Evolutionary conservation across 2,329 filamentous ascomycete species (phyloP).

Genomic region (Apiospora sp.): DNA sequence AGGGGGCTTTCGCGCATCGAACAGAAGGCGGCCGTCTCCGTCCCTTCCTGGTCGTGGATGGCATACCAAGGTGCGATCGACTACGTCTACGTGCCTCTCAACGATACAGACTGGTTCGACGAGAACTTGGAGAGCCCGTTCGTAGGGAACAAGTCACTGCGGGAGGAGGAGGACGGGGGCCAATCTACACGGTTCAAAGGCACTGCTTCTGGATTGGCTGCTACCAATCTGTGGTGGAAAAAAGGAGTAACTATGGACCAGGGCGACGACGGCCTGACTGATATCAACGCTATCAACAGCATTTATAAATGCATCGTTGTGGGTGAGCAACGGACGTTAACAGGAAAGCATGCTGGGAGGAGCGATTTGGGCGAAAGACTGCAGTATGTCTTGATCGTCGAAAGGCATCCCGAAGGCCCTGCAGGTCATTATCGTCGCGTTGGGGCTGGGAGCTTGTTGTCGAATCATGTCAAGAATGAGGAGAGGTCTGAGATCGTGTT

Average conservation of each 20-base stretch:
- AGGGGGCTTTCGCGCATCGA: slow-evolving; percentile 22
- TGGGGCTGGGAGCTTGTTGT: not conserved
- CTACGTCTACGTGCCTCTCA: slow-evolving; percentile 26
- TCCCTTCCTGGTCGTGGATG: slow-evolving; percentile 30
- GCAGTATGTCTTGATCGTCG: not conserved
- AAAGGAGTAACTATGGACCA: too few relatives aligned
- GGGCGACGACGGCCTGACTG: too few relatives aligned
- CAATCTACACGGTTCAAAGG: too few relatives aligned
- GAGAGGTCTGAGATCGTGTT: not conserved
- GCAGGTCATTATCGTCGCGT: not conserved
- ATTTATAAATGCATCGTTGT: too few relatives aligned
- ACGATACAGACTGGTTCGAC: slow-evolving; percentile 23
- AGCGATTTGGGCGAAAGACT: too few relatives aligned
- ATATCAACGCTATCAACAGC: too few relatives aligned
- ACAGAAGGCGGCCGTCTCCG: not conserved
- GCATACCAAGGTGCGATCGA: slow-evolving; percentile 28
- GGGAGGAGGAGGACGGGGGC: not conserved
- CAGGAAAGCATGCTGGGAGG: too few relatives aligned
- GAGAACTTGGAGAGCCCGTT: not conserved
- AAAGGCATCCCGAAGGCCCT: not conserved
- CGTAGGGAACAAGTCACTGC: not conserved
- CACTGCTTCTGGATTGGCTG: too few relatives aligned
- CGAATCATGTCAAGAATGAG: not conserved
- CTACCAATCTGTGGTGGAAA: too few relatives aligned
- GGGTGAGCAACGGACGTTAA: too few relatives aligned